These are phyloP conservation scores for Pseudohyphozyma bogoriensis DNA, from an alignment of 768 basidiomycete genomes.

Conservation along the genomic window DNA sequence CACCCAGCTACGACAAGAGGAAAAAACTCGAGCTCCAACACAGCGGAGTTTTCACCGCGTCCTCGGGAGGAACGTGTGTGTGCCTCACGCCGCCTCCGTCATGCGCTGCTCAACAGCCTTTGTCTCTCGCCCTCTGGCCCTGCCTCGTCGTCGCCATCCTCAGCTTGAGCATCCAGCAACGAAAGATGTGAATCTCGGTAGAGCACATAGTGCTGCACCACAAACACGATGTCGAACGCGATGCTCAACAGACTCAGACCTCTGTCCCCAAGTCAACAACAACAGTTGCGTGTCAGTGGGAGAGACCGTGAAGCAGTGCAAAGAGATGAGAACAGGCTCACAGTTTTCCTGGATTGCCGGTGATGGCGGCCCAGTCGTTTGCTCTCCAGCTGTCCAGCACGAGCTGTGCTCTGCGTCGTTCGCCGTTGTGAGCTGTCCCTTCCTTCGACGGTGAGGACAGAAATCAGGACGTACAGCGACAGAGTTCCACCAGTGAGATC, in stretches of 20 bases:
- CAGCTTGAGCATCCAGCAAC: too few relatives aligned
- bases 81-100: too few relatives aligned
- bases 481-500: slow-evolving; percentile 38
- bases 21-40: too few relatives aligned
- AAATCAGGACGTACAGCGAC: slow-evolving; percentile 24
- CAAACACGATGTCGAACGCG: slow-evolving; percentile 35
- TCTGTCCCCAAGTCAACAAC: slow-evolving; percentile 8
- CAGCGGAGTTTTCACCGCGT: too few relatives aligned
- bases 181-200: slow-evolving; percentile 28
- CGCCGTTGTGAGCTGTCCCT: neutral
- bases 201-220: slow-evolving; percentile 37
- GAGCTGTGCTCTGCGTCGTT: slow-evolving; percentile 31
- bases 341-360: slow-evolving; percentile 36
- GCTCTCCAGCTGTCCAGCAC: slow-evolving; percentile 33
- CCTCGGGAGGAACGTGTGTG: too few relatives aligned
- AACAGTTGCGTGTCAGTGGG: neutral
- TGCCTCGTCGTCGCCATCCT: too few relatives aligned
- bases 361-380: slow-evolving; percentile 32
- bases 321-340: slow-evolving; percentile 3
- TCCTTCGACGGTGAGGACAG: neutral
- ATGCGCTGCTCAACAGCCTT: too few relatives aligned
- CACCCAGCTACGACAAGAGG: too few relatives aligned
- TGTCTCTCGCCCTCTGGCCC: too few relatives aligned
- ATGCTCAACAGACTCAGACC: slow-evolving; percentile 34
- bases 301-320: neutral